A percentile compares a stretch with the other conserved stretches of the same genome.
These are phyloP conservation scores for Infundibulicybe gibba DNA, from an alignment of 768 basidiomycete species.

Conservation along the genomic window DNA sequence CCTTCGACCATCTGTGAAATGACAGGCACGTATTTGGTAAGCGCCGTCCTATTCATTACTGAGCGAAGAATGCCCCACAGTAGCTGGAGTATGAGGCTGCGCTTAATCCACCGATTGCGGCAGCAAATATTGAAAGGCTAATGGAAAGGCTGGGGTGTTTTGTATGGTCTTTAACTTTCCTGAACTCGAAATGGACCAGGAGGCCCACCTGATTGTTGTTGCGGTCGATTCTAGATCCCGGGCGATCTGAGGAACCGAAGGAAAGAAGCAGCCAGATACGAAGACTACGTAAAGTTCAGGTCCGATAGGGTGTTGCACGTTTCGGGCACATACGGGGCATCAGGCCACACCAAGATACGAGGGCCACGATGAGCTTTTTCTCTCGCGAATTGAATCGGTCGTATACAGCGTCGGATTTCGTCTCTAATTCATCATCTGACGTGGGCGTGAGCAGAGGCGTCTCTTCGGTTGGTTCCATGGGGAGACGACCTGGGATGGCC, in stretches of 20 bases:
- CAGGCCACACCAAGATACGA: constrained; percentile 48
- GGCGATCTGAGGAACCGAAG: constrained; percentile 56
- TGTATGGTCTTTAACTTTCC: neutral
- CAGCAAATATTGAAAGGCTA: constrained; percentile 28
- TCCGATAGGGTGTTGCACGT: neutral
- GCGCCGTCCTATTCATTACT: constrained; percentile 5
- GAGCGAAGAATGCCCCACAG: constrained; percentile 16
- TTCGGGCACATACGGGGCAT: constrained; percentile 36
- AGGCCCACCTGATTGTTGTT: constrained; percentile 38
- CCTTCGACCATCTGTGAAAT: constrained; percentile 51
- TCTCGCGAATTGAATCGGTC: constrained; percentile 36
- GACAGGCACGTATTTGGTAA: neutral
- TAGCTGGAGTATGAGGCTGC: constrained; percentile 35
- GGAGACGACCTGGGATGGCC: no score
- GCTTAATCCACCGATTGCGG: constrained; percentile 26
- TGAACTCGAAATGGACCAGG: neutral
- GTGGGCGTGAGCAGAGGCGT: neutral
- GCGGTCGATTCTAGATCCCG: constrained; percentile 44
- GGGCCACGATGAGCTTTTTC: constrained; percentile 41
- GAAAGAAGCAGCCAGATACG: constrained; percentile 50
- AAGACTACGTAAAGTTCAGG: constrained; percentile 35
- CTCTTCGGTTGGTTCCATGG: neutral
- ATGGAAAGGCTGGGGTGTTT: constrained; percentile 25
- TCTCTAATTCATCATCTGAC: neutral
- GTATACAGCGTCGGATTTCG: constrained; percentile 28